Conservation (phyloP, 2,329 filamentous ascomycete genomes). For the Pseudogymnoascus sp. region DNA sequence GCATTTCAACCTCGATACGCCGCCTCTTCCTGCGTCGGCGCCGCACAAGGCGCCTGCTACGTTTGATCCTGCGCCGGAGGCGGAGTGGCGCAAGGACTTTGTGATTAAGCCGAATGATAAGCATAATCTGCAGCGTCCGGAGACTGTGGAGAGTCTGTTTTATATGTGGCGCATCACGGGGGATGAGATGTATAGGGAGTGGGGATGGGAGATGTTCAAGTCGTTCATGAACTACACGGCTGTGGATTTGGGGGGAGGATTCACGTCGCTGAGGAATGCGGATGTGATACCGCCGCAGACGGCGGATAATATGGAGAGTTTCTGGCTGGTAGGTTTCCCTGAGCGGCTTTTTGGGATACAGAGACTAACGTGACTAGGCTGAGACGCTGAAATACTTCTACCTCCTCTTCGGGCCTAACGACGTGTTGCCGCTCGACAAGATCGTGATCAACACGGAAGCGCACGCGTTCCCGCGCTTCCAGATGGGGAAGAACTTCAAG, state of each 20-base stretch:
- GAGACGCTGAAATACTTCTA: conserved; percentile 98
- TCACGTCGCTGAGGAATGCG: conserved; percentile 72
- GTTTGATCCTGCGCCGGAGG: conserved; percentile 45
- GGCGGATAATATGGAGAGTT: conserved; percentile 96
- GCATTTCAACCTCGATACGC: conserved; percentile 70
- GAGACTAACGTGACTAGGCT: conserved; percentile 46
- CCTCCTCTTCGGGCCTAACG: conserved; percentile 77
- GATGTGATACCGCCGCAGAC: conserved; percentile 58
- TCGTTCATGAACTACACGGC: conserved; percentile 80
- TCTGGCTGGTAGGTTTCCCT: conserved; percentile 70
- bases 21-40: conserved; percentile 54
- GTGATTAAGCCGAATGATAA: conserved; percentile 71
- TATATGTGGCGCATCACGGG: conserved; percentile 99
- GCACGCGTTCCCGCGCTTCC: conserved; percentile 80
- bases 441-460: conserved; percentile 95
- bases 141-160: conserved; percentile 92
- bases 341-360: not conserved
- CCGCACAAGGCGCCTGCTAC: conserved; percentile 41
- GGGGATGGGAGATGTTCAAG: conserved; percentile 98
- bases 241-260: conserved; percentile 69
- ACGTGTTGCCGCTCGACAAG: conserved; percentile 75
- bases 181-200: conserved; percentile 79
- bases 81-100: conserved; percentile 69
- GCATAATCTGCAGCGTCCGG: conserved; percentile 90
- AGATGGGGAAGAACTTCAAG: conserved; percentile 66